Evolutionary conservation across 1,284 basidiomycete species (phyloP).

Genomic region (Omphalotus olearius): DNA sequence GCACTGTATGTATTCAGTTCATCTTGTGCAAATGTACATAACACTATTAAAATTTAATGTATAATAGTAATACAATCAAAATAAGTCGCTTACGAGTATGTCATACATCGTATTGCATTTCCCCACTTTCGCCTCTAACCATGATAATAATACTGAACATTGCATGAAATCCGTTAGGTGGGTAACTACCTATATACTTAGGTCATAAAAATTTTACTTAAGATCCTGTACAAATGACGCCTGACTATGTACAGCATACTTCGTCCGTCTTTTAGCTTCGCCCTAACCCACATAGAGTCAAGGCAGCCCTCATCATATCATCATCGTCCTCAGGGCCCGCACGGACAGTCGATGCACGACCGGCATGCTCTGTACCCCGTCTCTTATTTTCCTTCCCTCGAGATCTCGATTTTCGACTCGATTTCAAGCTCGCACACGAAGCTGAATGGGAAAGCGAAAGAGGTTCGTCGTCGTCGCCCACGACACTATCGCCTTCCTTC

Average conservation of each 20-base stretch:
- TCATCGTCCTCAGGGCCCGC: constrained; percentile 46
- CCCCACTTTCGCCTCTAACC: too few species aligned
- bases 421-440: background rate
- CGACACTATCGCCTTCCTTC: constrained; percentile 26
- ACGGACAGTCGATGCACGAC: background rate
- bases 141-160: background rate
- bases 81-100: too few species aligned
- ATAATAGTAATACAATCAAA: too few species aligned
- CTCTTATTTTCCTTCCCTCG: constrained; percentile 25
- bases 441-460: constrained; percentile 10
- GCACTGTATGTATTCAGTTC: too few species aligned
- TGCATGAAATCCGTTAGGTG: too few species aligned
- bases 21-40: too few species aligned
- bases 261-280: constrained; percentile 17
- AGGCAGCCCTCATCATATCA: constrained; percentile 53
- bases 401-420: background rate
- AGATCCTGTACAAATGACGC: background rate
- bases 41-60: too few species aligned
- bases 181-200: constrained; percentile 4
- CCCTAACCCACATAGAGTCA: constrained; percentile 58
- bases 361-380: constrained; percentile 3
- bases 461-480: constrained; percentile 29
- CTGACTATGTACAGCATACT: background rate
- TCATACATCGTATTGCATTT: too few species aligned
- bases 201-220: background rate